A percentile compares a stretch with the other conserved stretches of the same genome.
phyloP scores from a whole-genome alignment of 495 filamentous ascomycete genomes.

The Geoglossum glabrum region DNA sequence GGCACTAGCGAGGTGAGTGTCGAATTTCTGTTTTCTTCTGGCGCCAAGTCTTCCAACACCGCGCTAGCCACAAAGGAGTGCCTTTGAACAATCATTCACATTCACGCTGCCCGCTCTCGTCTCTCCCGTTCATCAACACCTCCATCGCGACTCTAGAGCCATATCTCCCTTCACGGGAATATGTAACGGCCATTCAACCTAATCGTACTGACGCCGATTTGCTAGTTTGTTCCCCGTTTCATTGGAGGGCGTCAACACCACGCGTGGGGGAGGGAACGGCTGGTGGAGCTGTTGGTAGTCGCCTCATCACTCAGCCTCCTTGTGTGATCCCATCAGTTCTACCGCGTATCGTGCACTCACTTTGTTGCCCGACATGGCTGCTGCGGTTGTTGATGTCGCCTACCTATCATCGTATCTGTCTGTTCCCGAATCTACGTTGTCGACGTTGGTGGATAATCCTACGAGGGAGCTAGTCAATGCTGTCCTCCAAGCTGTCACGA shows the following conservation, averaged over 20 bases:
- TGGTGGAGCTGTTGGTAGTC: background rate
- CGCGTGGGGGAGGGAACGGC: background rate
- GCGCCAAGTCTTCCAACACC: background rate
- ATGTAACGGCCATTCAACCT: background rate
- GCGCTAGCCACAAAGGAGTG: background rate
- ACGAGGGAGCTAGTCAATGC: slow-evolving; percentile 55
- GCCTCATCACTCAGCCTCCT: background rate
- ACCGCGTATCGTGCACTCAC: background rate
- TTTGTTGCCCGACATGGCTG: slow-evolving; percentile 35
- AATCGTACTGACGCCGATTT: background rate
- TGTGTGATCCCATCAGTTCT: background rate
- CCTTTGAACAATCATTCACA: background rate
- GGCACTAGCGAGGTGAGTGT: too few species aligned
- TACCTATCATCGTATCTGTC: slow-evolving; percentile 59
- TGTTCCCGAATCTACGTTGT: slow-evolving; percentile 46
- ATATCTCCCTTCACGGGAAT: background rate
- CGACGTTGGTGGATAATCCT: slow-evolving; percentile 44
- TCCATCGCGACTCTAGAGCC: background rate
- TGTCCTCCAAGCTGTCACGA: slow-evolving; percentile 42
- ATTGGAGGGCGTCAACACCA: background rate
- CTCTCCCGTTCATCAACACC: background rate
- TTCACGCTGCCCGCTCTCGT: background rate
- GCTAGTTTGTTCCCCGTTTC: background rate
- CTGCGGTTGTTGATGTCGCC: slow-evolving; percentile 45
- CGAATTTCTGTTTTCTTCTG: too few species aligned